Evolutionary conservation across 2,329 filamentous ascomycete species (phyloP).

Genomic region (Trichophyton rubrum): DNA sequence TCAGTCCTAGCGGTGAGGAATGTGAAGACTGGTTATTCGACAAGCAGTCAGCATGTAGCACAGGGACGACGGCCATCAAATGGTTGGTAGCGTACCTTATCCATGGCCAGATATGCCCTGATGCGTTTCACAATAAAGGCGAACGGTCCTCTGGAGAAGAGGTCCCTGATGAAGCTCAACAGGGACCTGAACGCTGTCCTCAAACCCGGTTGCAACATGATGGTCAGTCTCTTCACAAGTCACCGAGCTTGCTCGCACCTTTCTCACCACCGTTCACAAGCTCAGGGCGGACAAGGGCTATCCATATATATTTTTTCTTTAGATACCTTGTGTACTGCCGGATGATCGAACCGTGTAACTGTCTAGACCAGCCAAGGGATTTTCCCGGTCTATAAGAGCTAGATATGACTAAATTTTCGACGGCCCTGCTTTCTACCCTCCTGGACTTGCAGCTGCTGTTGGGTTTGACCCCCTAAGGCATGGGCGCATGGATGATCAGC

Average conservation of each 20-base stretch:
- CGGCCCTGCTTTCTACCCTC: not conserved
- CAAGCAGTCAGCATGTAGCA: not conserved
- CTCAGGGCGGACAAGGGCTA: not conserved
- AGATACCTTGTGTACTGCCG: not conserved
- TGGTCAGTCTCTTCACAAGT: not conserved
- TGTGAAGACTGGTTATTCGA: not conserved
- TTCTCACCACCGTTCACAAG: not conserved
- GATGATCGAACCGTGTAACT: conserved; percentile 1
- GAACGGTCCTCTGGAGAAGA: not conserved
- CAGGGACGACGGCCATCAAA: not conserved
- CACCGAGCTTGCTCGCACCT: not conserved
- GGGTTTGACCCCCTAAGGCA: not conserved
- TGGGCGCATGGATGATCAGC: not conserved
- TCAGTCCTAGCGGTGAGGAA: not conserved
- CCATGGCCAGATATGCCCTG: not conserved
- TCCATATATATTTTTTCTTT: not conserved
- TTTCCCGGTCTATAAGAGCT: not conserved
- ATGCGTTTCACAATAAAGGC: not conserved
- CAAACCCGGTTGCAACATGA: not conserved
- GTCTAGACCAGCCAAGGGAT: conserved; percentile 2
- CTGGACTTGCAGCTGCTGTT: not conserved
- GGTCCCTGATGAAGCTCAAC: not conserved
- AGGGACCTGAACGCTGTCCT: not conserved
- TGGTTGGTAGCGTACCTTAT: not conserved
- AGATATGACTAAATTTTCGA: not conserved